Base-by-base conservation (phyloP, 148 eudicot genomes). In the Rhododendron vialii region DNA sequence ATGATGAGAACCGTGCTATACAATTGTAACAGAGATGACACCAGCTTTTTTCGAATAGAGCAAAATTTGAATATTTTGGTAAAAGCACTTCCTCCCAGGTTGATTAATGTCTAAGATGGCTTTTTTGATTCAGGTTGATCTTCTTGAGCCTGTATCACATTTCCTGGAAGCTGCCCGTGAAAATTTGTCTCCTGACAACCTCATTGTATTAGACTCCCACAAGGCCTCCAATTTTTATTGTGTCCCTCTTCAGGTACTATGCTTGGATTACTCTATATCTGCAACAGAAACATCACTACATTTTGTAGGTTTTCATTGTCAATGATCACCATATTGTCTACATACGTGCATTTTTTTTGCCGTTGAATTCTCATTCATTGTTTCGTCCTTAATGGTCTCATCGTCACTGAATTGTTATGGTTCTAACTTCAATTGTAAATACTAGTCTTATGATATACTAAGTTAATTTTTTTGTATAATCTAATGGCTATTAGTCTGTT, bases 81-180 rank as follows among this genome's bases (percentile, higher is more conserved):
- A 2, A 65, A 83, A 26, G 35, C 35, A 43, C 45, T 83, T 67
- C 9, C 61, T 82, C 7, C 43, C 47, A 22, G 84, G 71, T 50
- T 83, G 24, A 26, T 71, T 55, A 17, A 55, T 59, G 12, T n/a
- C 48, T 77, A 2, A 85, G 15, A 59, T 82, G 82, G 84, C 67
- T 69, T 55, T 67, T 55, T 85, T 82, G 73, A 63, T 89, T 57
- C 83, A 96, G 99, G 98, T 97, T 87, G 99, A 97, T 91, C 95
- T 97, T 87, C 95, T 97, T 55, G 99, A 97, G 91, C 99, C 99
- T 22, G 98, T 97, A 43, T 88, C 98, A 53, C 99, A 97, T 93
- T 97, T 97, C 89, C 87, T 97, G 33, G 99, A 94, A 80, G 91
- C 95, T 81, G 98, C 99, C 63, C 94, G 98, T 41, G 88, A 88